These are phyloP conservation scores for Volutella citrinella DNA, from an alignment of 2,329 filamentous ascomycete genomes.

Conservation along the genomic window DNA sequence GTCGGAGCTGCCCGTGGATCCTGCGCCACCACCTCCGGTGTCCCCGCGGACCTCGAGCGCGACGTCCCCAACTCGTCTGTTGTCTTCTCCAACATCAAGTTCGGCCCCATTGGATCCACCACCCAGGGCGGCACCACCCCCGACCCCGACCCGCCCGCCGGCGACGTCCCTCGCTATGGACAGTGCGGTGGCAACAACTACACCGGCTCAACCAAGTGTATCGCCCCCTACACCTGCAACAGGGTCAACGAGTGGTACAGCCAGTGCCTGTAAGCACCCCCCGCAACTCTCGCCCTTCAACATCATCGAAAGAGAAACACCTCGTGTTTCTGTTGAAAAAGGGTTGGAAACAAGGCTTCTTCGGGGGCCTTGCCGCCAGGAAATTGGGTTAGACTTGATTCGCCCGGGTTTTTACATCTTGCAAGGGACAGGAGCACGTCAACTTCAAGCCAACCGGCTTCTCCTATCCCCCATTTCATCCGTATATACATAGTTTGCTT, in stretches of 20 bases:
- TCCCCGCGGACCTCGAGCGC: slow-evolving; percentile 47
- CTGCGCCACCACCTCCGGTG: slow-evolving; percentile 51
- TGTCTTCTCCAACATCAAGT: slow-evolving; percentile 57
- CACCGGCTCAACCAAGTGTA: slow-evolving; percentile 34
- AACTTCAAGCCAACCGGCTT: no score
- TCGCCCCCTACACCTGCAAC: slow-evolving; percentile 33
- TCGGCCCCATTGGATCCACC: slow-evolving; percentile 54
- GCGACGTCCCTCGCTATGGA: slow-evolving; percentile 26
- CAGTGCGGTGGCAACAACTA: slow-evolving; percentile 38
- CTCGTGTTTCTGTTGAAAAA: no score
- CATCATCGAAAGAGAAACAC: no score
- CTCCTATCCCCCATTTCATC: no score
- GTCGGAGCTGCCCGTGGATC: slow-evolving; percentile 53
- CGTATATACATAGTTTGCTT: no score
- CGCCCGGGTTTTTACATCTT: no score
- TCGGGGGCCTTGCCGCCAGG: no score
- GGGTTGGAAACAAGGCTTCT: no score
- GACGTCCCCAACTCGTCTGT: slow-evolving; percentile 47
- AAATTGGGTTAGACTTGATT: no score
- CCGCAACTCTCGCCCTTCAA: no score
- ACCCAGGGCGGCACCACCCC: not conserved
- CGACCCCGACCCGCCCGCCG: slow-evolving; percentile 13
- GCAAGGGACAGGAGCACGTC: no score
- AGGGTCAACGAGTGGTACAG: slow-evolving; percentile 38
- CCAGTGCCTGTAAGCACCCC: slow-evolving; percentile 41